Conservation (phyloP, 176 grass and related monocot species). For the Tillandsia leiboldiana region DNA sequence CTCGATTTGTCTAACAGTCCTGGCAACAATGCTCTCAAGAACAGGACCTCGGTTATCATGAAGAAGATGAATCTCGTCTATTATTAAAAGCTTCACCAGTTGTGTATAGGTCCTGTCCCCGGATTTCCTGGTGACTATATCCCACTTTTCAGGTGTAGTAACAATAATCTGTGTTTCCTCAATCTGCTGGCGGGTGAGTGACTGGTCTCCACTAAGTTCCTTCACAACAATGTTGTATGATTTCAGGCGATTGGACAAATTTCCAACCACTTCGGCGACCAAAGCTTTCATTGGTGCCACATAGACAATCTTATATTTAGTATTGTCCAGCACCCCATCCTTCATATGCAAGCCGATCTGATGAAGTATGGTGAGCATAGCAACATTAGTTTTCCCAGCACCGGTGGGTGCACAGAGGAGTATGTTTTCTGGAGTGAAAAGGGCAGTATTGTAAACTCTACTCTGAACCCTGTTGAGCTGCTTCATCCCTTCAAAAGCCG, state of each 20-base stretch:
- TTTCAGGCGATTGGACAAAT: constrained; percentile 55
- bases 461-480: constrained; percentile 92
- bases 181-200: constrained; percentile 79
- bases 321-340: constrained; percentile 67
- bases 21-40: constrained; percentile 93
- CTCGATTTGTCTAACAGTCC: constrained; percentile 91
- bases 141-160: constrained; percentile 98
- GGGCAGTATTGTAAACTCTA: constrained; percentile 76
- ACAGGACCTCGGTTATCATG: constrained; percentile 95
- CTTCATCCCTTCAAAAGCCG: constrained; percentile 78
- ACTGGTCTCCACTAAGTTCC: constrained; percentile 93
- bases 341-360: constrained; percentile 77
- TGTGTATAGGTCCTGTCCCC: constrained; percentile 96
- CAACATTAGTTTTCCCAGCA: constrained; percentile 96
- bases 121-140: constrained; percentile 93
- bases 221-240: constrained; percentile 59
- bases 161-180: constrained; percentile 98
- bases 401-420: constrained; percentile 87
- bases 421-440: constrained; percentile 72
- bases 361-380: constrained; percentile 85
- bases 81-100: constrained; percentile 85
- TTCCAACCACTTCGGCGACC: constrained; percentile 93
- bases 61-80: constrained; percentile 93
- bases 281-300: constrained; percentile 98
- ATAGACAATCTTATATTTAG: constrained; percentile 92